These are phyloP conservation scores for Austropuccinia psidii DNA, from an alignment of 1,284 basidiomycete genomes.

Conservation along the genomic window DNA sequence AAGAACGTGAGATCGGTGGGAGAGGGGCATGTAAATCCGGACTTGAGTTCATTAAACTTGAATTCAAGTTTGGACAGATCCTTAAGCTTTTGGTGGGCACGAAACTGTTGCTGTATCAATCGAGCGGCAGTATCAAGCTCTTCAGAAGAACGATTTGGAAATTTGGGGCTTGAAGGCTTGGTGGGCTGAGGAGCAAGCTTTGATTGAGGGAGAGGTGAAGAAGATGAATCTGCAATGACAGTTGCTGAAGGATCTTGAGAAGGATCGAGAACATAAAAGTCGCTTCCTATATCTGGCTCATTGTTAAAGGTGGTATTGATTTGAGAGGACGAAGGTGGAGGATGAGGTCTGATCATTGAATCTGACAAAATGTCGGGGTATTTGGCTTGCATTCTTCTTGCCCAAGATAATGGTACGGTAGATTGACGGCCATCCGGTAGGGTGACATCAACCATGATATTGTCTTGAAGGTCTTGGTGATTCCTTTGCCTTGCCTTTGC, in stretches of 20 bases:
- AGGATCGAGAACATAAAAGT: slow-evolving; percentile 21
- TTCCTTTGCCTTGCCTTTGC: not conserved
- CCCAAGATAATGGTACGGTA: slow-evolving; percentile 27
- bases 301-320: not conserved
- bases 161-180: not conserved
- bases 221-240: not conserved
- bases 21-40: not conserved
- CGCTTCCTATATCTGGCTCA: slow-evolving; percentile 13
- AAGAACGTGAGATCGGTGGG: slow-evolving; percentile 2
- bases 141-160: slow-evolving; percentile 13
- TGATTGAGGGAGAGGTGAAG: not conserved
- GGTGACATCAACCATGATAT: slow-evolving; percentile 8
- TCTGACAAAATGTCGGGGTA: slow-evolving; percentile 12
- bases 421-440: slow-evolving; percentile 23
- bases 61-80: slow-evolving; percentile 4
- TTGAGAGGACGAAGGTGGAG: not conserved
- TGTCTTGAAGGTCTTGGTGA: not conserved
- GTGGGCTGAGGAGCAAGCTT: not conserved
- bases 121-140: slow-evolving; percentile 22
- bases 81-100: not conserved
- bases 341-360: slow-evolving; percentile 16
- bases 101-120: slow-evolving; percentile 25
- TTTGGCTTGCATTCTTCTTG: slow-evolving; percentile 26
- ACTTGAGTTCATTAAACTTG: slow-evolving; percentile 11
- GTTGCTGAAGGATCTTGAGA: slow-evolving; percentile 18